Evolutionary conservation across 805 yeast genomes (phyloP).

Genomic region (Teunomyces atbi): DNA sequence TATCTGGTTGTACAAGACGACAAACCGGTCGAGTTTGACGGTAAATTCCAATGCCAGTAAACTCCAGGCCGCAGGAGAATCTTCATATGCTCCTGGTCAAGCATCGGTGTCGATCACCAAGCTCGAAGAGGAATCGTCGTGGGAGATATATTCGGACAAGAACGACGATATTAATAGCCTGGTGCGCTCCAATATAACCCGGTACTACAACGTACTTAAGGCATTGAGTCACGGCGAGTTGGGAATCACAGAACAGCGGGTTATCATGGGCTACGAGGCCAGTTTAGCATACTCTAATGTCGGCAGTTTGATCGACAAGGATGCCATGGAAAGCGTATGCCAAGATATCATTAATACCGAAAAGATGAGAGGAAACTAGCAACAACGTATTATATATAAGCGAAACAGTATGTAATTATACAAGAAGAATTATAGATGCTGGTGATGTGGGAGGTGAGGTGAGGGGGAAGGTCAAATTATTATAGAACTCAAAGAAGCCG

Average conservation of each 20-base stretch:
- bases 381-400: constrained; percentile 3
- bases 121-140: constrained; percentile 86
- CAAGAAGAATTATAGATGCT: constrained; percentile 4
- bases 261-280: constrained; percentile 83
- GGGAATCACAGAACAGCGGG: constrained; percentile 80
- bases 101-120: constrained; percentile 74
- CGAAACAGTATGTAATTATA: constrained; percentile 1
- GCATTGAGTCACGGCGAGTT: constrained; percentile 83
- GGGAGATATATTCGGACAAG: constrained; percentile 91
- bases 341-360: constrained; percentile 68
- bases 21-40: constrained; percentile 20
- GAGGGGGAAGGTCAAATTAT: constrained; percentile 7
- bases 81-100: constrained; percentile 50
- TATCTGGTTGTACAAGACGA: constrained; percentile 83
- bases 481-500: constrained; percentile 17
- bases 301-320: constrained; percentile 45
- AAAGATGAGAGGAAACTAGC: constrained; percentile 62
- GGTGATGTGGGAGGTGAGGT: too few species aligned
- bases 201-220: constrained; percentile 81
- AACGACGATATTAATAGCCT: constrained; percentile 70
- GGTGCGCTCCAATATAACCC: constrained; percentile 69
- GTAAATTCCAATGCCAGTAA: constrained; percentile 26
- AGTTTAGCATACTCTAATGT: constrained; percentile 72
- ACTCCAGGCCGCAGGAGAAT: constrained; percentile 38
- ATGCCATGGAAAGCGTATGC: constrained; percentile 70